Evolutionary conservation across 352 stramenopile species (phyloP).

Genomic region (Phytophthora europaea): DNA sequence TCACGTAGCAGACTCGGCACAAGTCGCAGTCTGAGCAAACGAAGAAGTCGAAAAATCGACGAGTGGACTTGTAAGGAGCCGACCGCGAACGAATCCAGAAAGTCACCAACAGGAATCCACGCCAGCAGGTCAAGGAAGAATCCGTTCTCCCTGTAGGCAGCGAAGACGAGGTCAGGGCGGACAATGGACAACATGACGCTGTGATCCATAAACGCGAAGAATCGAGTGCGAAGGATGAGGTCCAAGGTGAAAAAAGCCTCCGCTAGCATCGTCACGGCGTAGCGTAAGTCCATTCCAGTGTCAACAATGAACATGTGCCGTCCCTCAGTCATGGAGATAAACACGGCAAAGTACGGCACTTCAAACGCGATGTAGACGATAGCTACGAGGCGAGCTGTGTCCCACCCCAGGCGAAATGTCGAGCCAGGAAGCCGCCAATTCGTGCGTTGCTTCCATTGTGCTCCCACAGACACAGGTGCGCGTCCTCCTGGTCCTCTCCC

Average conservation of each 20-base stretch:
- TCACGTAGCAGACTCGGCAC: slow-evolving; percentile 51
- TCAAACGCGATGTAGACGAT: slow-evolving; percentile 20
- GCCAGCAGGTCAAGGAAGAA: slow-evolving; percentile 59
- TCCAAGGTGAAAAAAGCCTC: slow-evolving; percentile 34
- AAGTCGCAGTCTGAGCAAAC: slow-evolving; percentile 57
- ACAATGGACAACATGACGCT: slow-evolving; percentile 60
- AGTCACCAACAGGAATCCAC: slow-evolving; percentile 55
- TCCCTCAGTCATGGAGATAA: slow-evolving; percentile 64
- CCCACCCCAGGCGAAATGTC: slow-evolving; percentile 14
- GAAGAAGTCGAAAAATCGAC: slow-evolving; percentile 51
- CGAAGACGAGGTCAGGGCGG: slow-evolving; percentile 65
- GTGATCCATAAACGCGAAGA: slow-evolving; percentile 70
- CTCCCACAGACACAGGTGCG: background rate
- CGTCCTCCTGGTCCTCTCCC: slow-evolving; percentile 12
- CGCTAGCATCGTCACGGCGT: slow-evolving; percentile 36
- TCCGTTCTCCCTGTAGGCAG: slow-evolving; percentile 57
- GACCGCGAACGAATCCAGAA: slow-evolving; percentile 47
- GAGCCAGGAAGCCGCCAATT: slow-evolving; percentile 14
- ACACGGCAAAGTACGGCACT: slow-evolving; percentile 74
- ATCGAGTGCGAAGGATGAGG: slow-evolving; percentile 54
- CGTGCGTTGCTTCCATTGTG: background rate
- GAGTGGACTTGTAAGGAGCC: slow-evolving; percentile 38
- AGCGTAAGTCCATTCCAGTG: slow-evolving; percentile 36
- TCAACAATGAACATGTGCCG: slow-evolving; percentile 48
- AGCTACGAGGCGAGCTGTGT: slow-evolving; percentile 3